Percentiles rank a stretch among this genome's conserved stretches.
phyloP scores from a whole-genome alignment of 2,329 filamentous ascomycete species.

The Aspergillus awamori region DNA sequence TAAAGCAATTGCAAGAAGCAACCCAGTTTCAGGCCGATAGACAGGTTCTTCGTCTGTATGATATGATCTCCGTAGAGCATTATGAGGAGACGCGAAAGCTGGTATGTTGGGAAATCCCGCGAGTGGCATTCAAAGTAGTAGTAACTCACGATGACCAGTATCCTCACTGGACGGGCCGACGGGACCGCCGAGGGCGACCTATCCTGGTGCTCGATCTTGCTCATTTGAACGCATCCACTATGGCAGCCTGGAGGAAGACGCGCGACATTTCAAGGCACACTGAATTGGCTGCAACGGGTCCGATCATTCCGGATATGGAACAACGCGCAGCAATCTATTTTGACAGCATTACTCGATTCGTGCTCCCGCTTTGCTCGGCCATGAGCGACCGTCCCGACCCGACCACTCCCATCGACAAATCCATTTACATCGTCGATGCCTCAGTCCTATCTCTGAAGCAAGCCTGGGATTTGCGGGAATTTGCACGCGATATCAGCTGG shows the following conservation, averaged over 20 bases:
- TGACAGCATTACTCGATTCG: constrained; percentile 25
- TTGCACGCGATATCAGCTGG: constrained; percentile 27
- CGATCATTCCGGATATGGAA: constrained; percentile 21
- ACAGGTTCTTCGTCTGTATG: constrained; percentile 19
- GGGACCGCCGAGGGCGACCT: constrained; percentile 25
- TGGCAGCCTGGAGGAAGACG: constrained; percentile 24
- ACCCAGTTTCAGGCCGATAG: constrained; percentile 20
- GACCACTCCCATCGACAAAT: constrained; percentile 15
- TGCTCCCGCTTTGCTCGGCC: constrained; percentile 29
- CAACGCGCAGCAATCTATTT: constrained; percentile 25
- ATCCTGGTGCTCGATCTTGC: constrained; percentile 25
- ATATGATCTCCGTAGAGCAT: constrained; percentile 21
- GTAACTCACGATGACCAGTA: constrained; percentile 20
- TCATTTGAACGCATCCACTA: constrained; percentile 12
- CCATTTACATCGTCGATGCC: constrained; percentile 28
- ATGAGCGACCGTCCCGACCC: constrained; percentile 15
- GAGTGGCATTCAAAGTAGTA: not conserved
- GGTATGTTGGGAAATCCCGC: constrained; percentile 12
- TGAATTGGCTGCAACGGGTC: not conserved
- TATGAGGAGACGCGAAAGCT: constrained; percentile 24
- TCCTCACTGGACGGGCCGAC: constrained; percentile 31
- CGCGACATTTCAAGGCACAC: constrained; percentile 4
- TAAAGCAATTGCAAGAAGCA: constrained; percentile 23
- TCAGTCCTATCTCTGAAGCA: constrained; percentile 24
- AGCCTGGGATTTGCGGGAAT: constrained; percentile 25